Conservation (phyloP, 805 yeast genomes). For the Huiozyma naganishii region DNA sequence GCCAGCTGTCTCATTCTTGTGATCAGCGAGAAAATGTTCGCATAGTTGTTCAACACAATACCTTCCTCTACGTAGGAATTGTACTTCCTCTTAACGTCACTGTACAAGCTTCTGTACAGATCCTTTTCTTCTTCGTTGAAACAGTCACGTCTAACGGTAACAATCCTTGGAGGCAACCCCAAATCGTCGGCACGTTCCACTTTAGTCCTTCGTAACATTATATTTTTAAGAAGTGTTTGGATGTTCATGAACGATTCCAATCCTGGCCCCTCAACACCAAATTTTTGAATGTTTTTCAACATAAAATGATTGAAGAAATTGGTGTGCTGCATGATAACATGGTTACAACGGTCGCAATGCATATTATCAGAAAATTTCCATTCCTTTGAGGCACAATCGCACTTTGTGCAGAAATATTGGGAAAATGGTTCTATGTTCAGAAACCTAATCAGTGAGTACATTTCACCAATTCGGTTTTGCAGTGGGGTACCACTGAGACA, state of each 20-base stretch:
- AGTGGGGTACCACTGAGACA: constrained; percentile 94
- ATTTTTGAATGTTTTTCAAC: constrained; percentile 85
- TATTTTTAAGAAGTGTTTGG: constrained; percentile 59
- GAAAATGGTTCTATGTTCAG: constrained; percentile 78
- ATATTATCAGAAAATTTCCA: constrained; percentile 83
- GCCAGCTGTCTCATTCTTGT: constrained; percentile 97
- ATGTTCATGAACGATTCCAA: constrained; percentile 64
- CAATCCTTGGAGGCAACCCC: constrained; percentile 93
- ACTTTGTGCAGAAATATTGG: constrained; percentile 83
- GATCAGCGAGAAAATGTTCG: constrained; percentile 89
- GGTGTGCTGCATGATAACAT: constrained; percentile 89
- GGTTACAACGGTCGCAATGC: constrained; percentile 80
- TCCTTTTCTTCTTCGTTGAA: constrained; percentile 96
- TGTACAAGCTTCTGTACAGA: constrained; percentile 74
- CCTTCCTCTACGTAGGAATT: constrained; percentile 93
- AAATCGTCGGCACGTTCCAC: constrained; percentile 94
- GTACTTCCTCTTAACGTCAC: constrained; percentile 78
- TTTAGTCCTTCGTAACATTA: constrained; percentile 91
- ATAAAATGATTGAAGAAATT: constrained; percentile 93
- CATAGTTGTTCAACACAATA: constrained; percentile 91
- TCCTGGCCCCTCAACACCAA: constrained; percentile 77
- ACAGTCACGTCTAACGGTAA: constrained; percentile 73
- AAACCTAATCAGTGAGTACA: constrained; percentile 84
- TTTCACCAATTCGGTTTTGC: constrained; percentile 93
- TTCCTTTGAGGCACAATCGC: constrained; percentile 70